Evolutionary conservation across 1,284 basidiomycete genomes (phyloP), one percentile per base, ranked within the genome.

Genomic region (Xerocomus amazonicus): DNA sequence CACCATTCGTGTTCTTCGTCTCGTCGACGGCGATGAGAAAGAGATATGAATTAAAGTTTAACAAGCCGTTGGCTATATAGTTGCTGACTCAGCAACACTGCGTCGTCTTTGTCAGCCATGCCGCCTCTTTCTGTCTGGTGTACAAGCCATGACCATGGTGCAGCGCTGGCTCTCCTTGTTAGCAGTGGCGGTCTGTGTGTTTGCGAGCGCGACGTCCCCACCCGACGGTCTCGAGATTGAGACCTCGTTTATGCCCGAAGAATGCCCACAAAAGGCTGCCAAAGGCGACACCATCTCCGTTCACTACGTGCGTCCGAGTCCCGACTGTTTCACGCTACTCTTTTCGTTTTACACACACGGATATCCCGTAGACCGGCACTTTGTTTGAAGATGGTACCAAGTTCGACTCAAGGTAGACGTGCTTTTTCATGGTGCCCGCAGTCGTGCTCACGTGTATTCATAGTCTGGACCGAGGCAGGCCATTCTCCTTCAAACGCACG

Each of bases 361-460:
- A 7, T 27, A 6, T 27, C 43, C 39, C 58, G 36, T 58, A 92
- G 84, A 90, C 86, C 5, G 90, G 91, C 7, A 91, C 75, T 7
- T 70, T 90, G 45, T 80, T 79, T 59, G 70, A 78, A n/a, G 82
- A 78, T 50, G 88, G 88, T 13, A 78, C 77, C 46, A 87, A 90
- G 67, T 93, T 93, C 60, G 91, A 93, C 68, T 91, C 88, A 6
- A 91, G 88, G 80, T 87, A 54, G 26, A 72, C 58, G 26, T 6
- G 9, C 45, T 31, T 27, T 5, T 32, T 0, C 5, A 17, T n/a
- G n/a, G 31, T 23, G 31, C 19, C 19, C 27, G 8, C 13, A n/a
- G 33, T 16, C 12, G 9, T 31, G 12, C 27, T 54, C 19, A 58
- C 29, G 6, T 51, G 2, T 2, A 35, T 6, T 14, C 14, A 6